Evolutionary conservation across 2,329 filamentous ascomycete species (phyloP), one percentile per base, ranked within the genome.

Genomic region (Calycina herbarum): DNA sequence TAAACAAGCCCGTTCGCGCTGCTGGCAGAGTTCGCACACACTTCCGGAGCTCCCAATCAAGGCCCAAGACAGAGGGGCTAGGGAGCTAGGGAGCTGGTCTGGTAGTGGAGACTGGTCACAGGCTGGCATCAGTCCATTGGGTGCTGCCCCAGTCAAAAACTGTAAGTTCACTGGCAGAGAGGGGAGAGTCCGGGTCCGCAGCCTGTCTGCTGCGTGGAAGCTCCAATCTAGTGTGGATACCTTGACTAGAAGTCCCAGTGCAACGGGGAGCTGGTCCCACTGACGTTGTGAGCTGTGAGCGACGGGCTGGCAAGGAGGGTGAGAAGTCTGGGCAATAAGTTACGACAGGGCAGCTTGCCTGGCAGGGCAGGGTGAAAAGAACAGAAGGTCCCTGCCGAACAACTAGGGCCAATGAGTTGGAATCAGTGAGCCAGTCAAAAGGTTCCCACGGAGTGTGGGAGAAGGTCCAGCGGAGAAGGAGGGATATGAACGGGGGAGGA

Each of bases 31-130:
- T 60, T 24, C n/a, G 58, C 58, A 27, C 57, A 33, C 27, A 33
- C 57, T 33, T 59, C 57, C 35, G 57, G 24, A 31, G 38, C 33
- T 42, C 35, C 58, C 58, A 61, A 61, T 61, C 59, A 56, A n/a
- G 59, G 20, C 27, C 42, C 15, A 35, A 54, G 45, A 54, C n/a
- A n/a, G 48, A 24, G 48, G 20, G 10, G 45, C 45, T 24, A 51
- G 45, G 45, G n/a, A 24, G 45, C 45, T 51, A 51, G 45, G 45
- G 45, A 24, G 45, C 48, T 54, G 24, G 48, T 40, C 38, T 40
- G 48, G 48, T 13, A 24, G 20, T 54, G 24, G 48, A 24, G 48
- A 54, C 48, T 54, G 20, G 48, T 20, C 20, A 27, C 20, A 27
- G 48, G 48, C 48, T 40, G 24, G 48, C 48, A 54, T 54, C 48